Conservation (phyloP, 345 rosid species). For the Atalantia buxifolia region DNA sequence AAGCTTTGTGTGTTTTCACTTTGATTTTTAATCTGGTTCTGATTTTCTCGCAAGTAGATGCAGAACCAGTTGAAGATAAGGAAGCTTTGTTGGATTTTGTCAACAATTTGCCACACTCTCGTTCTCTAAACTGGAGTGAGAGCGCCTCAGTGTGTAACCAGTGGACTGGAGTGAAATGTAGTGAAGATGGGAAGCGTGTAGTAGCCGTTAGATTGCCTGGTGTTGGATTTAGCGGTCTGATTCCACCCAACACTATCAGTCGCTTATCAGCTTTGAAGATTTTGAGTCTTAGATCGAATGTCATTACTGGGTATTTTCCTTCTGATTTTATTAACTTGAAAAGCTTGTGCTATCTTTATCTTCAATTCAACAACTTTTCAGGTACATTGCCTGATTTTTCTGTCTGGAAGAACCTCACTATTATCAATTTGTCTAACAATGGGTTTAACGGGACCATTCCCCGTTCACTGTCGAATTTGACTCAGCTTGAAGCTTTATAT, state of each 20-base stretch:
- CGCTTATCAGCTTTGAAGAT: constrained; percentile 68
- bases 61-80: constrained; percentile 67
- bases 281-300: constrained; percentile 81
- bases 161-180: constrained; percentile 87
- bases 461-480: constrained; percentile 48
- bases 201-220: constrained; percentile 78
- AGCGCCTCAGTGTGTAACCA: constrained; percentile 44
- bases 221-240: constrained; percentile 63
- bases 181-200: constrained; percentile 42
- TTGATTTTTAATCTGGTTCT: constrained; percentile 34
- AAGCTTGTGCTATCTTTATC: constrained; percentile 68
- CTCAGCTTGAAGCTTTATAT: constrained; percentile 57
- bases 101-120: constrained; percentile 43
- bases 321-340: constrained; percentile 58
- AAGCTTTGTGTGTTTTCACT: constrained; percentile 31
- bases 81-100: constrained; percentile 68
- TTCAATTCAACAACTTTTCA: constrained; percentile 66
- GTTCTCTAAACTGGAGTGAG: constrained; percentile 58
- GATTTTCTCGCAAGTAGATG: constrained; percentile 26
- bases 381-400: constrained; percentile 69
- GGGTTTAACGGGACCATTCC: constrained; percentile 72
- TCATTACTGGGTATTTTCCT: constrained; percentile 61
- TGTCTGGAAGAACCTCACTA: constrained; percentile 54
- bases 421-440: constrained; percentile 77
- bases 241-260: constrained; percentile 70